Base-by-base conservation (phyloP, 2,329 filamentous ascomycete species). In the Sordariomycetes sp. region DNA sequence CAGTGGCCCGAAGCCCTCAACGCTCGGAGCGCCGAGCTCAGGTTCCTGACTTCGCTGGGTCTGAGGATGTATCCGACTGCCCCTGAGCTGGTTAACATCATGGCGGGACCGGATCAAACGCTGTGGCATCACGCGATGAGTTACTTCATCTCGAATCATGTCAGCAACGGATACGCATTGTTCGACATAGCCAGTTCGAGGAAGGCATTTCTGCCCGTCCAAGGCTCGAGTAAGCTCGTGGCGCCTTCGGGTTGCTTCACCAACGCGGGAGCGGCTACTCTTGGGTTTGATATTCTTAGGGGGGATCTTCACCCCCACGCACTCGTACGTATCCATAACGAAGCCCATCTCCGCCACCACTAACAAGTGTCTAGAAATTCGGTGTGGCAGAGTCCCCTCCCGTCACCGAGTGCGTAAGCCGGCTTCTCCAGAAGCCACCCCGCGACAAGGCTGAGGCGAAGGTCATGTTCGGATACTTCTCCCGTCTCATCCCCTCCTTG, bases 311-410 rank as follows among this genome's bases (percentile, higher is more conserved):
- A 88, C 60, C 72, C 79, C 12, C 89, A 97, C 73, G 89, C 90
- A 17, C 76, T 69, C 61, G 74, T 76, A 67, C 65, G 73, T 57
- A 13, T 15, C 17, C 42, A 3, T 42, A 2, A 6, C 28, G 22
- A 1, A 3, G n/a, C 32, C 10, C 35, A 10, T 15, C 15, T 28
- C 45, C 48, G 8, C 10, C 17, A 58, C 28, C 28, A 28, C 55
- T 55, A 59, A 59, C 54, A 12, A 32, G 20, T 35, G n/a, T 20
- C 24, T 50, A 78, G 57, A 92, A 94, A 71, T 90, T 99, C 64
- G 91, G 90, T 1, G 90, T 99, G 5, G 79, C 80, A n/a, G 72
- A 80, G 56, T 85, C 99, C 67, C 94, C 95, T 0, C 82, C 85
- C 0, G 87, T 97, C 60, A 75, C 76, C 1, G 81, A 86, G 28